These are phyloP conservation scores for Babesia bovis DNA, from an alignment of 169 alveolate genomes.

Conservation along the genomic window DNA sequence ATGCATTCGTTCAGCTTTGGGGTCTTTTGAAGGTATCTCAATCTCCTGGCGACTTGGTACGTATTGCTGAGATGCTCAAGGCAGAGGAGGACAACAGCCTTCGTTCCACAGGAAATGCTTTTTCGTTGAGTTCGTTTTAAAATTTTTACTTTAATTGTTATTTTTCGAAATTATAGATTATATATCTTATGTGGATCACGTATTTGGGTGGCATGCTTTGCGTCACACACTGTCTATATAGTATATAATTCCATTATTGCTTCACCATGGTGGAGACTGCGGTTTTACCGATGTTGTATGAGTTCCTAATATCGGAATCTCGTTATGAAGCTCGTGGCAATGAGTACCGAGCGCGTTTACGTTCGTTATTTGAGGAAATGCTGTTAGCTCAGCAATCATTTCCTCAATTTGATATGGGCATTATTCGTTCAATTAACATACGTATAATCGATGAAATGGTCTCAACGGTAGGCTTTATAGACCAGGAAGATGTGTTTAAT, in stretches of 20 bases:
- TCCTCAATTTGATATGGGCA: not conserved
- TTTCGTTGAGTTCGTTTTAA: slow-evolving; percentile 9
- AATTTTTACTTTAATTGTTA: not conserved
- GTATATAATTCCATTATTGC: not conserved
- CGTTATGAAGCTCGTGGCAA: slow-evolving; percentile 60
- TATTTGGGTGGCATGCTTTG: not conserved
- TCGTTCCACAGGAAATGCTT: not conserved
- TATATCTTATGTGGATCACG: not conserved
- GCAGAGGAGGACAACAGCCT: slow-evolving; percentile 9
- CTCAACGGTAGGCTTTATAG: slow-evolving; percentile 29
- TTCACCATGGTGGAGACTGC: slow-evolving; percentile 27
- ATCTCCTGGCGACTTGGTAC: slow-evolving; percentile 68
- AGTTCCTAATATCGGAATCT: slow-evolving; percentile 54
- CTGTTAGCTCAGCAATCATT: slow-evolving; percentile 8
- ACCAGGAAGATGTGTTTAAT: slow-evolving; percentile 29
- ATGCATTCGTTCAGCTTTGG: slow-evolving; percentile 82
- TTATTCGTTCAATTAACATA: not conserved
- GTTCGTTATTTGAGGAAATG: slow-evolving; percentile 28
- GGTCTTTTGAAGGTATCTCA: slow-evolving; percentile 75
- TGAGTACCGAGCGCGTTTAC: slow-evolving; percentile 56
- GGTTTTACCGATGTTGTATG: slow-evolving; percentile 57
- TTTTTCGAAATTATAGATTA: not conserved
- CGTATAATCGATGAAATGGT: slow-evolving; percentile 32
- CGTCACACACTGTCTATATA: too few species aligned
- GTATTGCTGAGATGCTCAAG: slow-evolving; percentile 44